Percentiles rank a stretch among this genome's conserved stretches.
phyloP scores from a whole-genome alignment of 208 protist species.

The Porcisia deanei region DNA sequence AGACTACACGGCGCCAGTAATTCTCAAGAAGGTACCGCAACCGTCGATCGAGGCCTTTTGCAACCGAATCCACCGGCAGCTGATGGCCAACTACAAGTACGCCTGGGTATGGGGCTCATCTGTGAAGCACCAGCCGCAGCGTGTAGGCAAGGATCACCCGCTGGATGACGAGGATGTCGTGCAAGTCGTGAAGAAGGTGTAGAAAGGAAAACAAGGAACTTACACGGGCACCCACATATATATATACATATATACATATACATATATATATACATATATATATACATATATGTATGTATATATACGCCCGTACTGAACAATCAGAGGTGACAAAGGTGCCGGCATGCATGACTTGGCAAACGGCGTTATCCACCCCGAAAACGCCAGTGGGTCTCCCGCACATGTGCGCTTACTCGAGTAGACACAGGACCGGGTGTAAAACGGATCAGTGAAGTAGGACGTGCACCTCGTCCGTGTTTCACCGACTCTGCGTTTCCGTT shows the following conservation, averaged over 20 bases:
- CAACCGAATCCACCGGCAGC: conserved; percentile 96
- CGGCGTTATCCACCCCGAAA: not conserved
- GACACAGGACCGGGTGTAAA: not conserved
- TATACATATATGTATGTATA: too few relatives aligned
- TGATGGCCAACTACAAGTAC: conserved; percentile 98
- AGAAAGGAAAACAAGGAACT: conserved; percentile 11
- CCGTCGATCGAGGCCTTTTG: conserved; percentile 97
- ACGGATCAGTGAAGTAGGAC: not conserved
- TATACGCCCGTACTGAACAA: too few relatives aligned
- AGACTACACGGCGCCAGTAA: conserved; percentile 98
- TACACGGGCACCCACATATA: not conserved
- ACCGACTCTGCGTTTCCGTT: not conserved
- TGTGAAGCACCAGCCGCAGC: conserved; percentile 98
- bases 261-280: too few relatives aligned
- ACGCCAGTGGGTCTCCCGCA: not conserved
- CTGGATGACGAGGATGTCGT: conserved; percentile 99
- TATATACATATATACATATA: too few relatives aligned
- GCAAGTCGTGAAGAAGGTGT: conserved; percentile 98
- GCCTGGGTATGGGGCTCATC: conserved; percentile 98
- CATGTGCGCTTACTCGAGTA: not conserved
- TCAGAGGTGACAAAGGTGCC: not conserved
- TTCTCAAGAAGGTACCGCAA: conserved; percentile 87
- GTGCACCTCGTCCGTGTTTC: not conserved
- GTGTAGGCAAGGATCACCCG: conserved; percentile 96
- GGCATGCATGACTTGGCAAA: not conserved